Evolutionary conservation across 768 basidiomycete species (phyloP), one percentile per base, ranked within the genome.

Genomic region (Tubosaeta sp.): DNA sequence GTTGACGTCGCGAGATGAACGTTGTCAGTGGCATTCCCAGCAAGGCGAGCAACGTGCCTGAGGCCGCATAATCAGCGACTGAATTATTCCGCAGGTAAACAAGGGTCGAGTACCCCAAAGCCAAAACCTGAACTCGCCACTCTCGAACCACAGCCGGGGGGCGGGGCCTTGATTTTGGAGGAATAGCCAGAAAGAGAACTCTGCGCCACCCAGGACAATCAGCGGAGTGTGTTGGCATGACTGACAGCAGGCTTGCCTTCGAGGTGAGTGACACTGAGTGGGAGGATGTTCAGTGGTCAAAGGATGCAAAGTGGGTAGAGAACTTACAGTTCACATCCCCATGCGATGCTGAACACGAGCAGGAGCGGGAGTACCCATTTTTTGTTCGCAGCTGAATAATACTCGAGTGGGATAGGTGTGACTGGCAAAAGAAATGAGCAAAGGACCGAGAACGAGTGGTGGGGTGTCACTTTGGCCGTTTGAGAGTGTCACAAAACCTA

Each of bases 181-280:
- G 66, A 91, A 92, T 27, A 91, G 62, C 90, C 90, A 92, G 62
- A 91, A 91, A 0, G 83, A 74, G 13, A 91, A 76, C 64, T 90
- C 88, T 89, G 65, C 25, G 26, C 14, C 8, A 27, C 27, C 10
- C 8, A 22, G 29, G 38, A 33, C 12, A n/a, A 45, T 58, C 46
- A 59, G 56, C 26, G 35, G 25, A 19, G 51, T 19, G 51, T 7
- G 45, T 41, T 6, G 38, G 46, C 11, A 56, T 34, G 42, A 22
- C 4, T 9, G 49, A 39, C 39, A 29, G 46, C 14, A 27, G 19
- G 47, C 59, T 49, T 59, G 83, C 88, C 88, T 82, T 92, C 89
- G 27, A 91, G 77, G 68, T 91, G 89, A 2, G 90, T 89, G 34
- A 88, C 76, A 13, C 88, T 90, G 54, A 10, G 29, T 33, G 35